Base-by-base conservation (phyloP, 306 rosid genomes). In the Lathyrus tuberosus region DNA sequence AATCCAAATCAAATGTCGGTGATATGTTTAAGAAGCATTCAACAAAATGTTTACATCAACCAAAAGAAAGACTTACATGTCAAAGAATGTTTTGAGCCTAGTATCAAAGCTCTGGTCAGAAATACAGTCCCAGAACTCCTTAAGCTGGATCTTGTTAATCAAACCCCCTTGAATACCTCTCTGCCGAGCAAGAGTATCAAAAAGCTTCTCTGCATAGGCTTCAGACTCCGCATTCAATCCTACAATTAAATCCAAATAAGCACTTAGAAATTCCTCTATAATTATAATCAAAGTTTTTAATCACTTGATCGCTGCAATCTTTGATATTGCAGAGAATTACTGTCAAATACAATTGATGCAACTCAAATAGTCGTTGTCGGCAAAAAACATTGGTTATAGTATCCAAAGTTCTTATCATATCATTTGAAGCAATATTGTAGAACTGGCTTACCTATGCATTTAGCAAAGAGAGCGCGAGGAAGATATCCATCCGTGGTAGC, bases 51-150 rank as follows among this genome's bases (percentile, higher is more conserved):
- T 54, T 35, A 37, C 61, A 57, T 22, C 18, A 65, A 47, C 61
- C 17, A 57, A 61, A 60, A 62, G 54, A 18, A 44, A 58, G 35
- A 14, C 69, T 72, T 81, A 88, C 95, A 88, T 88, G 86, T 84
- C 95, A 60, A 88, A 88, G 88, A 88, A 88, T 62, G 80, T 85
- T 67, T 68, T 74, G 65, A 88, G 90, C 83, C 91, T 84, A 56
- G 84, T 69, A 24, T 88, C 84, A 13, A 88, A 85, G 72, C 95
- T 81, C 76, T 81, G 87, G 63, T 88, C 91, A 18, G 88, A 79
- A 42, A 88, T 84, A 69, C 76, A 69, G 28, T 78, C 89, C 95
- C 88, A 88, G 52, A 88, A 85, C 65, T 86, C 90, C 56, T 42
- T 82, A 69, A 88, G 31, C 76, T 88, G 88, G 49, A 62, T 79